These are phyloP conservation scores for Quercus phellos DNA, from an alignment of 331 rosid genomes.

Conservation along the genomic window DNA sequence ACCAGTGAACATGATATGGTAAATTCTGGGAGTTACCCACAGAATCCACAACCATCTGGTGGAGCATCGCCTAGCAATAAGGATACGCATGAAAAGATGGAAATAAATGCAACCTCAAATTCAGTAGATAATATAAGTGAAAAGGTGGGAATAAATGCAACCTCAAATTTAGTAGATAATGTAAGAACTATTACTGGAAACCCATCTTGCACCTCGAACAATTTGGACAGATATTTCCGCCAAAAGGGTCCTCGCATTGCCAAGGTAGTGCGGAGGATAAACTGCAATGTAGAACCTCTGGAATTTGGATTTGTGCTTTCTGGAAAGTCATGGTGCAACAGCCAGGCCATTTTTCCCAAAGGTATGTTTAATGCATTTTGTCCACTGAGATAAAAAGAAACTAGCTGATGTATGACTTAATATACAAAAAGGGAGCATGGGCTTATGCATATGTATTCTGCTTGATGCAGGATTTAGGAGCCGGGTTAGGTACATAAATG, in stretches of 20 bases:
- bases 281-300: slow-evolving; percentile 88
- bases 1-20: slow-evolving; percentile 18
- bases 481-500: slow-evolving; percentile 75
- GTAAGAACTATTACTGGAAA: slow-evolving; percentile 45
- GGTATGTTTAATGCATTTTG: slow-evolving; percentile 40
- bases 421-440: background rate
- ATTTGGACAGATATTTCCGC: slow-evolving; percentile 51
- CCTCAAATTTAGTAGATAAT: slow-evolving; percentile 42
- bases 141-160: background rate
- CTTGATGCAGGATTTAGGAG: slow-evolving; percentile 86
- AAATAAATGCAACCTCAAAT: slow-evolving; percentile 41
- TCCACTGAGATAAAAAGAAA: slow-evolving; percentile 8
- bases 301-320: slow-evolving; percentile 81
- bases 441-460: slow-evolving; percentile 28
- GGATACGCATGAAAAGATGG: slow-evolving; percentile 42
- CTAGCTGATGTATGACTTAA: slow-evolving; percentile 14
- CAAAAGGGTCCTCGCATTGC: slow-evolving; percentile 99
- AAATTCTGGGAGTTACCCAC: slow-evolving; percentile 21
- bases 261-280: slow-evolving; percentile 88
- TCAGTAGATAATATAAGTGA: slow-evolving; percentile 36
- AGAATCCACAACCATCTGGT: slow-evolving; percentile 37
- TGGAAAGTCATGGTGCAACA: slow-evolving; percentile 89
- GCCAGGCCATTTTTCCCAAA: slow-evolving; percentile 86
- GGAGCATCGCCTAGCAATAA: slow-evolving; percentile 41
- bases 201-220: slow-evolving; percentile 49